A percentile compares a stretch with the other conserved stretches of the same genome.
These are phyloP conservation scores for Zancudomyces culisetae DNA, from an alignment of 371 early-diverging fungal genomes.

Conservation along the genomic window DNA sequence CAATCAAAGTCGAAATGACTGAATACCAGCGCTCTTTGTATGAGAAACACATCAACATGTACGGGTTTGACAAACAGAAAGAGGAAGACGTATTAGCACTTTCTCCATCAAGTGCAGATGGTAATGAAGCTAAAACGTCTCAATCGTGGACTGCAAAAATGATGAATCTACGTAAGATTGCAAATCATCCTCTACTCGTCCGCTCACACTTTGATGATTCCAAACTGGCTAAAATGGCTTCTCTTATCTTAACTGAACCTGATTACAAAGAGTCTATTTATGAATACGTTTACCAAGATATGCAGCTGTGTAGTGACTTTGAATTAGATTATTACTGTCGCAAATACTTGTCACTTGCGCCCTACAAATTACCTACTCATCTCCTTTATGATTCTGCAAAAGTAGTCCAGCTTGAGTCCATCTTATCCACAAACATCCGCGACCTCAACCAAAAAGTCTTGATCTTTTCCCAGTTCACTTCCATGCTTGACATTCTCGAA, in stretches of 20 bases:
- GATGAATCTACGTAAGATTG: slow-evolving; percentile 68
- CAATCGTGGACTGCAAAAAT: slow-evolving; percentile 39
- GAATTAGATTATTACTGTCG: slow-evolving; percentile 52
- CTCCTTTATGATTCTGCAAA: slow-evolving; percentile 60
- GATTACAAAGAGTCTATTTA: slow-evolving; percentile 50
- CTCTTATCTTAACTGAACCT: slow-evolving; percentile 34
- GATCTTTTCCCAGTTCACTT: slow-evolving; percentile 60
- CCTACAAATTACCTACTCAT: slow-evolving; percentile 29
- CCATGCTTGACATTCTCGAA: slow-evolving; percentile 44
- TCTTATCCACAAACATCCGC: slow-evolving; percentile 34
- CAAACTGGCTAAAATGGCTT: slow-evolving; percentile 41
- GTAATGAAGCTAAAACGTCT: slow-evolving; percentile 9
- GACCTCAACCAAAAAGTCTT: slow-evolving; percentile 30
- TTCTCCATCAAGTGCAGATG: background rate
- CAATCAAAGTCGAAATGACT: slow-evolving; percentile 61
- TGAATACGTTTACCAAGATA: slow-evolving; percentile 63
- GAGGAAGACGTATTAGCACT: background rate
- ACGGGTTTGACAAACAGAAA: slow-evolving; percentile 11
- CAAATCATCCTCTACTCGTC: slow-evolving; percentile 68
- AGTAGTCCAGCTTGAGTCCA: slow-evolving; percentile 31
- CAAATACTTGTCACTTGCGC: slow-evolving; percentile 33
- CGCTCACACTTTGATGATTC: slow-evolving; percentile 38
- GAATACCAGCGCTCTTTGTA: slow-evolving; percentile 59
- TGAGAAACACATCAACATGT: too few relatives aligned
- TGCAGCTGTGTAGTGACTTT: slow-evolving; percentile 69